These are phyloP conservation scores for Solioccasus polychromus DNA, from an alignment of 768 basidiomycete species.

Conservation along the genomic window DNA sequence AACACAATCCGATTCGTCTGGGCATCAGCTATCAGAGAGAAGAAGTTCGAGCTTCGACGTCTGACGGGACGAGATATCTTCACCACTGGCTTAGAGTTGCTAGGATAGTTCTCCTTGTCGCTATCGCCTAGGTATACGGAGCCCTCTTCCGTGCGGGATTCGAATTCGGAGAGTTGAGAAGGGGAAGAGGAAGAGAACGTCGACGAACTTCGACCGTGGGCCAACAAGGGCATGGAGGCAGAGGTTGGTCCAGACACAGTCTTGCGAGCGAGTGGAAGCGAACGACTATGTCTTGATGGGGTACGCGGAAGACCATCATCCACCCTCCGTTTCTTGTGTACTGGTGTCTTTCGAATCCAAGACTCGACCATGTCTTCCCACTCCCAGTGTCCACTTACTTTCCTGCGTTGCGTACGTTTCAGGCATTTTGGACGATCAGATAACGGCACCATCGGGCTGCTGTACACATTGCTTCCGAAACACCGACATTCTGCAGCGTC, in stretches of 20 bases:
- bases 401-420: conserved; percentile 8
- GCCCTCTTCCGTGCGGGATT: conserved; percentile 18
- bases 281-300: neutral
- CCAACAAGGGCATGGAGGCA: neutral
- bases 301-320: neutral
- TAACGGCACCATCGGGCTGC: conserved; percentile 16
- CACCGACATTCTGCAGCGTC: conserved; percentile 53
- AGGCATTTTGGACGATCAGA: conserved; percentile 3
- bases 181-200: conserved; percentile 12
- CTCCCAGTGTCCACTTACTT: conserved; percentile 37
- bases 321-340: conserved; percentile 23
- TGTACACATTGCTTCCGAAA: conserved; percentile 30
- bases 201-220: neutral
- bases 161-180: conserved; percentile 10
- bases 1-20: conserved; percentile 35
- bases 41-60: conserved; percentile 32
- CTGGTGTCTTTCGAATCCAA: conserved; percentile 42
- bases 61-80: conserved; percentile 10
- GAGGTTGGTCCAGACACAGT: neutral
- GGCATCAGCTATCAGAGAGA: conserved; percentile 41
- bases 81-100: conserved; percentile 4
- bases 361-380: conserved; percentile 48
- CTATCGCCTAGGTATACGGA: conserved; percentile 22
- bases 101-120: conserved; percentile 20
- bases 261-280: neutral